Evolutionary conservation across 176 grass and related monocot species (phyloP), one percentile per base, ranked within the genome.

Genomic region (Ensete glaucum): DNA sequence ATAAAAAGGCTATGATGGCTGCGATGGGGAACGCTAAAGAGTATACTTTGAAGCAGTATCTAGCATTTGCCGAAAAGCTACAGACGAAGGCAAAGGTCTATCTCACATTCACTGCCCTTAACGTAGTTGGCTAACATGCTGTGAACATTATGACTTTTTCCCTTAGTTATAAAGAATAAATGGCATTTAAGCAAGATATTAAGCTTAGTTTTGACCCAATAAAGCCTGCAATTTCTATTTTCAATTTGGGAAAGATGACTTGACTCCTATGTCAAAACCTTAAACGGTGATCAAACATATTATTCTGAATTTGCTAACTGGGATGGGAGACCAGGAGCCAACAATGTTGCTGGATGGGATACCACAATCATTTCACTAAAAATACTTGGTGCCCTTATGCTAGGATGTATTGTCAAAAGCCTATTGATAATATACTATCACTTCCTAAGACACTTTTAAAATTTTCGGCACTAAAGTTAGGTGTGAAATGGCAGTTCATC

Each of bases 1-100:
- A 43, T 43, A 43, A 43, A 21, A 27, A 97, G 90, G 93, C 82
- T 15, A 89, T 93, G 88, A 75, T 97, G 6, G 87, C 77, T 27
- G 80, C 94, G 64, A 81, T 97, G 73, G 90, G 88, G 34, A 93
- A 68, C n/a, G 78, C 80, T 1, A 97, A 97, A 84, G 85, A 93
- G 57, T 97, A 97, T 87, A 93, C 94, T 11, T 72, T 93, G 73
- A 97, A 93, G 83, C 85, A 92, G 53, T 97, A 87, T 82, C 85
- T 97, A n/a, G 64, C 78, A 9, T 90, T 93, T 27, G 83, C 93
- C 75, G 81, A 93, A n/a, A 90, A 90, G 81, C 67, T 97, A 66
- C 93, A 90, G 63, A 72, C 60, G 34, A 93, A 90, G 86, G 79
- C 90, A 6, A 85, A 88, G 93, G 93, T 97, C 55, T 17, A 15